phyloP scores from a whole-genome alignment of 2,329 filamentous ascomycete species.

The Teratosphaeria destructans region DNA sequence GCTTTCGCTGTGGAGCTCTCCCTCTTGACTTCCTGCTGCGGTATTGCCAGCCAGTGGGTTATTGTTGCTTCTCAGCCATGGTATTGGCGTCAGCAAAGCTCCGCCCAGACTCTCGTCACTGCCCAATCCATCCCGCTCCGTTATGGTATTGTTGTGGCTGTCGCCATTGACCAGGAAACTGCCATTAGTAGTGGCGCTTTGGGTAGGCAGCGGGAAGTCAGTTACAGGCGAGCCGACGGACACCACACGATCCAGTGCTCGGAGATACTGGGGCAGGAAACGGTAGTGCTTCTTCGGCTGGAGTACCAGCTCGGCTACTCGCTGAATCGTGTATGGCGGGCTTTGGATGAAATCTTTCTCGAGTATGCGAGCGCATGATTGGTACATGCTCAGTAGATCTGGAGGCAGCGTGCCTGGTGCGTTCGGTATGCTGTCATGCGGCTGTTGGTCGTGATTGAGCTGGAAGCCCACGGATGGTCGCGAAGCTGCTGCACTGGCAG shows the following conservation, averaged over 20 bases:
- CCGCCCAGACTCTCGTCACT: conserved; percentile 85
- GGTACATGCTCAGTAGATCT: conserved; percentile 49
- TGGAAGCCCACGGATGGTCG: conserved; percentile 36
- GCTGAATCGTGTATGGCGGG: conserved; percentile 87
- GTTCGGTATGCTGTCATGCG: background rate
- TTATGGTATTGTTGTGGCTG: conserved; percentile 51
- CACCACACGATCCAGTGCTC: conserved; percentile 81
- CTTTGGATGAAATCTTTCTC: conserved; percentile 53
- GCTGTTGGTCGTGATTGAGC: conserved; percentile 10
- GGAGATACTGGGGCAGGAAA: conserved; percentile 72
- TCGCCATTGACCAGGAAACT: conserved; percentile 41
- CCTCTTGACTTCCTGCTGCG: conserved; percentile 19
- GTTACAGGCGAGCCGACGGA: conserved; percentile 76
- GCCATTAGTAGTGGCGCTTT: conserved; percentile 33
- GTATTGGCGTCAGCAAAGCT: conserved; percentile 84
- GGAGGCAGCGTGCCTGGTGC: conserved; percentile 47
- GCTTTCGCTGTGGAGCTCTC: conserved; percentile 58
- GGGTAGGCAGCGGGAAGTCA: conserved; percentile 68
- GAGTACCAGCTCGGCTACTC: conserved; percentile 76
- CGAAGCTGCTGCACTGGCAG: conserved; percentile 26
- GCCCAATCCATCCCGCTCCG: conserved; percentile 47
- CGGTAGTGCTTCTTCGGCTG: conserved; percentile 69
- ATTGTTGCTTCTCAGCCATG: conserved; percentile 54
- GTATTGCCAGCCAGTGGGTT: conserved; percentile 5
- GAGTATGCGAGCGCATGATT: conserved; percentile 19